Evolutionary conservation across 1,284 basidiomycete species (phyloP).

Genomic region (Neotropicomus parvogracilis): DNA sequence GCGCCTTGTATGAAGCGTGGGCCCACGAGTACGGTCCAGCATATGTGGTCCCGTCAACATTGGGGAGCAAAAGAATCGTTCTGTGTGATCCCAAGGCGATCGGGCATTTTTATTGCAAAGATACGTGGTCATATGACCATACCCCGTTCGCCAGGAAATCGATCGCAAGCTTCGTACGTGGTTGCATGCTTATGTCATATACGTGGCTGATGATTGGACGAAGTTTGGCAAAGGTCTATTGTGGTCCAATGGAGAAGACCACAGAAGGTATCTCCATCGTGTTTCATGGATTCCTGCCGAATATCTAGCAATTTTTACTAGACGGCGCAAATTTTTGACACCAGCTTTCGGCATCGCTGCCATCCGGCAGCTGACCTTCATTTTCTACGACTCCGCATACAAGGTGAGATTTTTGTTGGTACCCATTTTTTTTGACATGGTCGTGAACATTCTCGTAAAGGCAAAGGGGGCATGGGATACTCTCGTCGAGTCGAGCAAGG

Average conservation of each 20-base stretch:
- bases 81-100: slow-evolving; percentile 41
- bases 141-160: slow-evolving; percentile 36
- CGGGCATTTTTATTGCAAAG: slow-evolving; percentile 29
- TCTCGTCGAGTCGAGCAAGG: slow-evolving; percentile 37
- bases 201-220: background rate
- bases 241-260: slow-evolving; percentile 17
- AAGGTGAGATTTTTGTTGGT: slow-evolving; percentile 38
- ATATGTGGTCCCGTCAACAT: slow-evolving; percentile 34
- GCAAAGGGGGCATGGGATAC: slow-evolving; percentile 51
- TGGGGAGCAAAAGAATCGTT: slow-evolving; percentile 40
- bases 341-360: slow-evolving; percentile 8
- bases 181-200: background rate
- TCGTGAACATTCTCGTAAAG: background rate
- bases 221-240: slow-evolving; percentile 15
- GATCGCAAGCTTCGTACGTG: slow-evolving; percentile 44
- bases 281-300: too few species aligned
- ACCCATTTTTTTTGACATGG: background rate
- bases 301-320: slow-evolving; percentile 8
- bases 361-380: slow-evolving; percentile 5
- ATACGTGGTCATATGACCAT: slow-evolving; percentile 47
- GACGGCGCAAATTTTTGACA: slow-evolving; percentile 35
- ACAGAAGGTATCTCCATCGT: slow-evolving; percentile 8
- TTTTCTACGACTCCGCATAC: slow-evolving; percentile 34
- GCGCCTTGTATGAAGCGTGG: slow-evolving; percentile 20
- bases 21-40: slow-evolving; percentile 9